Base-by-base conservation (phyloP, 176 grass and related monocot genomes). In the Triticum turgidum region DNA sequence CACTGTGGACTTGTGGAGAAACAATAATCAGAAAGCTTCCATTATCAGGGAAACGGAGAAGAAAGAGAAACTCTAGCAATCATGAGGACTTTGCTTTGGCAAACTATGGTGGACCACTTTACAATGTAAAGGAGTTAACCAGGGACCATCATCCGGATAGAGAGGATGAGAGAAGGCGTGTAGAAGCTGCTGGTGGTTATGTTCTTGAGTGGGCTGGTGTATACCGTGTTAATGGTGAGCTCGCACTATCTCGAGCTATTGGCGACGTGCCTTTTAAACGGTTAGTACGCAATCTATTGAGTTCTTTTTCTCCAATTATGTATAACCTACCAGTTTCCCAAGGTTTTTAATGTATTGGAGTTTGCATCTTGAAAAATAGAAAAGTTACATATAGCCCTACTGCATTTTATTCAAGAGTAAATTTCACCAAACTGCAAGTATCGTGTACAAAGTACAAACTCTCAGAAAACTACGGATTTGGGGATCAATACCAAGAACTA, bases 121-220 rank as follows among this genome's bases (percentile, higher is more conserved):
- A 93, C 94, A 64, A 75, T 88, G 88, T 86, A 65, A 98, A 90
- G 83, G 91, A 98, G 78, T 84, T 98, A 73, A 98, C 96, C 29
- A 61, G 89, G 87, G 96, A 98, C 65, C 96, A 98, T 90, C 96
- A 98, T 76, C 93, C 93, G 76, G 88, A 95, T 87, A 98, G 93
- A 95, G 96, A 95, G 85, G 96, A 98, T 22, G 96, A 98, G 82
- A 95, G 91, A 94, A 92, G 74, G 52, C 89, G 96, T 24, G 91
- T 98, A 38, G 96, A 98, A 88, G 86, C 91, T 86, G 82, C 96
- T 76, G 96, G 96, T 78, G 96, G 96, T 63, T 84, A 89, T 89
- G 89, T 98, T 81, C 38, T 92, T 75, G 93, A 98, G 89, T 95
- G 95, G 93, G 93, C 95, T 90, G 95, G 93, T 81, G 88, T 94